Percentiles rank a stretch among this genome's conserved stretches.
Evolutionary conservation across 306 rosid genomes (phyloP).

Genomic region (Mucuna pruriens): DNA sequence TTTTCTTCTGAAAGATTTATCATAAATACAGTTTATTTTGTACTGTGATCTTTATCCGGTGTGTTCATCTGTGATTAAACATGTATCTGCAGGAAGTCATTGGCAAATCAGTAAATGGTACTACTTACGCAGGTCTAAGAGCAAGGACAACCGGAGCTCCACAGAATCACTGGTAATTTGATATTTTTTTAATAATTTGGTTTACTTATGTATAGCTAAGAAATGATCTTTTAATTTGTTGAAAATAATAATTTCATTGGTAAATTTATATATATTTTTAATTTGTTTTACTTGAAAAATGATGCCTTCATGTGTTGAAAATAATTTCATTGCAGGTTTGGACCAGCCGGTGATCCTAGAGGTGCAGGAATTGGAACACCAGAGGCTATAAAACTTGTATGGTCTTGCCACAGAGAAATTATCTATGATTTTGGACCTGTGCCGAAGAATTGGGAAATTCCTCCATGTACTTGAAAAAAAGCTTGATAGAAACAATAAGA

Average conservation of each 20-base stretch:
- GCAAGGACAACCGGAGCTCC: constrained; percentile 98
- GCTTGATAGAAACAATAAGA: not conserved
- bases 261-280: no score
- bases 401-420: constrained; percentile 97
- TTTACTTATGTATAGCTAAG: not conserved
- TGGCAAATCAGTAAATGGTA: constrained; percentile 88
- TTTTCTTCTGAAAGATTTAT: not conserved
- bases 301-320: constrained; percentile 27
- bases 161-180: constrained; percentile 85
- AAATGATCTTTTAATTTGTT: constrained; percentile 4
- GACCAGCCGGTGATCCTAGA: constrained; percentile 96
- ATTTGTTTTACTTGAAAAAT: not conserved
- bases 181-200: not conserved
- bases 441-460: constrained; percentile 66
- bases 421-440: constrained; percentile 87
- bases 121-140: constrained; percentile 92
- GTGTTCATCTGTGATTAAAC: constrained; percentile 21
- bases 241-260: constrained; percentile 39
- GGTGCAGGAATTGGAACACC: constrained; percentile 99
- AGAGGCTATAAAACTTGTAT: constrained; percentile 94
- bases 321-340: constrained; percentile 73
- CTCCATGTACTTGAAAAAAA: constrained; percentile 68
- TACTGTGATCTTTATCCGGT: constrained; percentile 5
- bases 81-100: constrained; percentile 71
- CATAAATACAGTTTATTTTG: not conserved